Percentiles rank a stretch among this genome's conserved stretches.
Evolutionary conservation across 768 basidiomycete genomes (phyloP).

Genomic region (Tulasnella sp.): DNA sequence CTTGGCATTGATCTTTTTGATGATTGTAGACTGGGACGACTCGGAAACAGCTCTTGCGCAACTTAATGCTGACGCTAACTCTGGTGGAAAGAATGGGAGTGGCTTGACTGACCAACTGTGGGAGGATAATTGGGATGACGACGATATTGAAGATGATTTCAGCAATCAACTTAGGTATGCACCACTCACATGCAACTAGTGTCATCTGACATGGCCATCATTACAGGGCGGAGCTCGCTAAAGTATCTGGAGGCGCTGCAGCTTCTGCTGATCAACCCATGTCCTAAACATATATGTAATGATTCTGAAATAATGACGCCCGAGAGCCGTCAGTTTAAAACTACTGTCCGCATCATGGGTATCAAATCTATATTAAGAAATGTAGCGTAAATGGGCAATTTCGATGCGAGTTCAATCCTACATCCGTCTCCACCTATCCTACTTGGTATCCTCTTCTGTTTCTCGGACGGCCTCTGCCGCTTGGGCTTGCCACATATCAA

Average conservation of each 20-base stretch:
- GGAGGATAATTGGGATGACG: constrained; percentile 99
- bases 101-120: constrained; percentile 60
- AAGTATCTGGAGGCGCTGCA: background rate
- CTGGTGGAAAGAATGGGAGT: constrained; percentile 65
- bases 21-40: constrained; percentile 69
- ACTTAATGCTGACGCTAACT: constrained; percentile 33
- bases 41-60: constrained; percentile 72
- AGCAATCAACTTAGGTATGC: constrained; percentile 85
- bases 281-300: constrained; percentile 6
- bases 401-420: background rate
- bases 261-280: constrained; percentile 2
- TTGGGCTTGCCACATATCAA: constrained; percentile 74
- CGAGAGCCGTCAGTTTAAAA: background rate
- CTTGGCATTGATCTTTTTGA: background rate
- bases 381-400: background rate
- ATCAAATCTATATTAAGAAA: background rate
- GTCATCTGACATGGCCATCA: too few species aligned
- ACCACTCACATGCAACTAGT: background rate
- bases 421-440: background rate
- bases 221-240: constrained; percentile 8
- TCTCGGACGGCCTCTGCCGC: constrained; percentile 3
- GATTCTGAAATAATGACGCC: too few species aligned
- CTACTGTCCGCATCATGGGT: background rate
- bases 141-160: constrained; percentile 96
- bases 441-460: background rate